Evolutionary conservation across 1,284 basidiomycete genomes (phyloP).

Genomic region (Jaminaea rosea): DNA sequence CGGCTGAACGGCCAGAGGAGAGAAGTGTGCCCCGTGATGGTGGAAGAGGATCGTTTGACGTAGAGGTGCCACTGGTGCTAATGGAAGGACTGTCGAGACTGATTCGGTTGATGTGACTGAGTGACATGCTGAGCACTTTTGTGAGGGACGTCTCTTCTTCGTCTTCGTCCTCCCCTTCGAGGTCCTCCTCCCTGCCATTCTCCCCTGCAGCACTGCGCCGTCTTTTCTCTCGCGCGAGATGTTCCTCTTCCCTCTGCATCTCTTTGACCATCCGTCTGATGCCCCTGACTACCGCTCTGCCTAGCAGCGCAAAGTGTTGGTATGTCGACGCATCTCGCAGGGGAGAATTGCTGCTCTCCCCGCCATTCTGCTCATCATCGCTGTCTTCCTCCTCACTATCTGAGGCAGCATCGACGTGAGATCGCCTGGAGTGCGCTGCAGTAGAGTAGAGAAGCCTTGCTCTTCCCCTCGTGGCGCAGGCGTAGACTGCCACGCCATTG

Average conservation of each 20-base stretch:
- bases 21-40: not conserved
- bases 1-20: not conserved
- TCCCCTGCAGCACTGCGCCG: no score
- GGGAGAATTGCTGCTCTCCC: not conserved
- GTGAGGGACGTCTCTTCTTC: conserved; percentile 1
- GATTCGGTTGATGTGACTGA: conserved; percentile 4
- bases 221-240: no score
- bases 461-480: conserved; percentile 24
- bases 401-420: not conserved
- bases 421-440: not conserved
- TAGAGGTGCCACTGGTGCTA: conserved; percentile 2
- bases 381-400: no score
- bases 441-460: conserved; percentile 2
- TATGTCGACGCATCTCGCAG: conserved; percentile 39
- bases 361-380: not conserved
- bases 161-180: not conserved
- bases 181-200: not conserved
- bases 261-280: conserved; percentile 6
- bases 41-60: not conserved
- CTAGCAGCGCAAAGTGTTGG: conserved; percentile 35
- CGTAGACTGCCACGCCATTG: conserved; percentile 85
- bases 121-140: not conserved
- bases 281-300: conserved; percentile 29
- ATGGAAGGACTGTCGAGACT: conserved; percentile 2
- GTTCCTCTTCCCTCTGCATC: conserved; percentile 3